Evolutionary conservation across 2,329 filamentous ascomycete species (phyloP), one percentile per base, ranked within the genome.

Genomic region (Eutypa lata): DNA sequence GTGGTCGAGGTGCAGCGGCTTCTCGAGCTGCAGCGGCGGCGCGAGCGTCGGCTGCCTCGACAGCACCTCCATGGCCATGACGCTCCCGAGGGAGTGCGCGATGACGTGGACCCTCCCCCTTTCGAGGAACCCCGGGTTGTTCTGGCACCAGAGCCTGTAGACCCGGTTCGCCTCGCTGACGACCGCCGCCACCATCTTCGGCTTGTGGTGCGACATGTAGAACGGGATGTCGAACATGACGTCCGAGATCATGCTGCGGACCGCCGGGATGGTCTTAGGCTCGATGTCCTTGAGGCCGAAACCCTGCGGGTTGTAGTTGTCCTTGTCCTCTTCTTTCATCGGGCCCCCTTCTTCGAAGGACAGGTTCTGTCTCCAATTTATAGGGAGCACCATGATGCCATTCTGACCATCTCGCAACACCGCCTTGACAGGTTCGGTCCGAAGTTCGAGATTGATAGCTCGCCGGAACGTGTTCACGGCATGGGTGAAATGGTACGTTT

Each of bases 221-320:
- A 96, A 97, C 0, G 94, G 94, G 48, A 99, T 93, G 68, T 99
- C 94, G 48, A 97, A 87, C 91, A 99, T 97, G 62, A 99, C 91
- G 68, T 99, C 94, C 42, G 90, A 95, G 56, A 99, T 95, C 67
- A 99, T 85, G 65, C 89, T 90, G 45, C 94, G 87, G n/a, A 99
- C 88, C 1, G 90, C 91, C 0, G 93, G 92, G 28, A 99, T 90
- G 0, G 90, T 94, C 42, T 87, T 83, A 1, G 91, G 92, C 5
- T 96, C 96, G 59, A 99, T 97, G 61, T 97, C 92, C 61, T 92
- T 89, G 14, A 99, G 77, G 0, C 73, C 69, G 60, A 80, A 82
- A 38, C 87, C 86, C 31, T 83, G 77, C 3, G 80, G 74, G 2
- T 80, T 77, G 51, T 86, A 78, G n/a, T 76, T 69, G 7, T 69